Percentiles rank a stretch among this genome's conserved stretches.
These are phyloP conservation scores for Yamadazyma songkhlaensis DNA, from an alignment of 1,139 yeast genomes.

Conservation along the genomic window DNA sequence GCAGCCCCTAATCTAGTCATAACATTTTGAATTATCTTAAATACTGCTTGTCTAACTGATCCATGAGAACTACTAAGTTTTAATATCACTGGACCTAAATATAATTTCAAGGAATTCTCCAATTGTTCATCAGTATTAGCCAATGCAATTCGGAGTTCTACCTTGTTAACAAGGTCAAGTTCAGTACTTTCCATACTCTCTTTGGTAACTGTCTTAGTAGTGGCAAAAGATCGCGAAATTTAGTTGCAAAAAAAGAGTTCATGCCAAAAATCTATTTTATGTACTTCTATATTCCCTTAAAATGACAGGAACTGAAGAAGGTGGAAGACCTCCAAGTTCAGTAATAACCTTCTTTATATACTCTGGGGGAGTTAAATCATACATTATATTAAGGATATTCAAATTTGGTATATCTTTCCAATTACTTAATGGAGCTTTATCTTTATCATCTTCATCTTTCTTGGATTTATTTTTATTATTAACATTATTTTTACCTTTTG, in stretches of 20 bases:
- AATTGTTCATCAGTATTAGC: conserved; percentile 69
- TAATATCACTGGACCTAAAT: conserved; percentile 73
- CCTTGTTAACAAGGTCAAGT: conserved; percentile 62
- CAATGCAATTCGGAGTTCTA: conserved; percentile 79
- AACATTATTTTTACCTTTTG: conserved; percentile 5
- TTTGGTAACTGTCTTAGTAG: background rate
- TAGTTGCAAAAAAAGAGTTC: conserved; percentile 2
- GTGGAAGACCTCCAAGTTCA: conserved; percentile 94
- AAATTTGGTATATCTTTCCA: conserved; percentile 66
- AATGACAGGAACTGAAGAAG: conserved; percentile 95
- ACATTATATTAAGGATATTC: conserved; percentile 80
- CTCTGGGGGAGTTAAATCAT: conserved; percentile 93
- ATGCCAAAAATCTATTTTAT: conserved; percentile 14
- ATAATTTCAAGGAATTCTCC: conserved; percentile 56
- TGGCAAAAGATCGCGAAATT: conserved; percentile 4
- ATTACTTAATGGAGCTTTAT: conserved; percentile 45
- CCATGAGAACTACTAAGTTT: conserved; percentile 73
- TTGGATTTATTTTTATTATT: conserved; percentile 10
- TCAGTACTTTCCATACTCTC: conserved; percentile 45
- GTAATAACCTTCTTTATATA: conserved; percentile 93
- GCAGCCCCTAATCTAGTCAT: conserved; percentile 66
- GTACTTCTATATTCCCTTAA: conserved; percentile 82
- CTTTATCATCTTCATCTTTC: conserved; percentile 14
- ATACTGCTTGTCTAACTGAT: conserved; percentile 66
- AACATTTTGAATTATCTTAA: conserved; percentile 63